Percentiles rank a stretch among this genome's conserved stretches.
phyloP scores from a whole-genome alignment of 352 stramenopile species.

The Pythium vanterpoolii region DNA sequence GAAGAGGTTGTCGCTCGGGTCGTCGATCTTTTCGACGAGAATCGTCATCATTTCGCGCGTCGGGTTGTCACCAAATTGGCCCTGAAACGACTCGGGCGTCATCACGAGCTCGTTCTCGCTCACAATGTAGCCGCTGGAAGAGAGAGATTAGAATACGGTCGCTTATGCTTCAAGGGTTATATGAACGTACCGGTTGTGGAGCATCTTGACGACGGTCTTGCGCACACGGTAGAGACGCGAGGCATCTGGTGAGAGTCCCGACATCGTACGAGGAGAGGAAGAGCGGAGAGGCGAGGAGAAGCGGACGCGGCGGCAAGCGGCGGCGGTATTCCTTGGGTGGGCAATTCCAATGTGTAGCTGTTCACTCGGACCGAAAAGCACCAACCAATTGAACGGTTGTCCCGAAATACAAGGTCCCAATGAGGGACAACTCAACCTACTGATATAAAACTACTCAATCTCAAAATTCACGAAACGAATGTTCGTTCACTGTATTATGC shows the following conservation, averaged over 20 bases:
- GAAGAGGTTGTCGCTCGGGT: constrained; percentile 95
- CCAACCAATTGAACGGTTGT: constrained; percentile 25
- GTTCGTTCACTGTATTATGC: not conserved
- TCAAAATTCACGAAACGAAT: constrained; percentile 5
- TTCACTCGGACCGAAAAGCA: constrained; percentile 3
- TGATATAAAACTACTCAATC: constrained; percentile 2
- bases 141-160: not conserved
- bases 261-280: constrained; percentile 38
- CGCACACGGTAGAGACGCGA: constrained; percentile 92
- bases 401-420: constrained; percentile 11
- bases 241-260: constrained; percentile 73
- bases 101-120: constrained; percentile 95
- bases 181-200: constrained; percentile 80
- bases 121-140: constrained; percentile 96
- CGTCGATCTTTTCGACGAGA: constrained; percentile 91
- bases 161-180: not conserved
- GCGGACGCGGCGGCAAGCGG: not conserved
- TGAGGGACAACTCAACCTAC: not conserved
- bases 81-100: constrained; percentile 91
- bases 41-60: constrained; percentile 96
- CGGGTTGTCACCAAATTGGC: constrained; percentile 91
- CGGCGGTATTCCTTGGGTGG: not conserved
- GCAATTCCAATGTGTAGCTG: not conserved
- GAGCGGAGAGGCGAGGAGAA: not conserved
- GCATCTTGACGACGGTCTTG: constrained; percentile 96